Evolutionary conservation across 306 rosid genomes (phyloP), one percentile per base, ranked within the genome.

Genomic region (Biancaea sappan): DNA sequence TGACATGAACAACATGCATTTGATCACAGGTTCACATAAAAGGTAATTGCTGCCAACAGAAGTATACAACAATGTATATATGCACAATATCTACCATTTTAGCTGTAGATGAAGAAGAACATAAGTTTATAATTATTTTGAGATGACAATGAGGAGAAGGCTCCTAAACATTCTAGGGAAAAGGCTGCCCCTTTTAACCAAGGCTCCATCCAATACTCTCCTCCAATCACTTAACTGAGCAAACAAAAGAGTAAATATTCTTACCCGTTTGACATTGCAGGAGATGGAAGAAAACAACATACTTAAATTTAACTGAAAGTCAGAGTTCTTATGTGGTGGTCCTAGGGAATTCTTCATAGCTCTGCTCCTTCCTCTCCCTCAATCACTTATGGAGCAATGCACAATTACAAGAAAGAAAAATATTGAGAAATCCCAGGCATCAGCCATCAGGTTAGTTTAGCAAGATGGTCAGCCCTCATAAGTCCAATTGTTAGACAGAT

Each of bases 1-100:
- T 94, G 90, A 78, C 74, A 79, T 73, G 54, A 80, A 71, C 53
- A 77, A 57, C 51, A 38, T 31, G 47, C n/a, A 72, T 77, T 86
- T 77, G 72, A 84, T 78, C 21, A 71, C 46, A 53, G 72, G 58
- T 8, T 21, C 8, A n/a, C 3, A 29, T 28, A 44, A 34, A 43
- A 10, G 63, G 54, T 19, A 50, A 37, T 26, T 9, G 50, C 40
- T 68, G 31, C 69, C 65, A 40, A 56, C 61, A 51, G 59, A 77
- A 41, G 65, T 12, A 72, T 11, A 4, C 3, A 71, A 11, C 2
- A 46, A 66, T 13, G 6, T 46, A 57, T 48, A 74, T 43, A 41
- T 19, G 48, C 5, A 22, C 21, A 50, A 26, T 79, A 53, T 35
- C 38, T 73, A 77, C 40, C 74, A 53, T 54, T 57, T 43, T 74